Evolutionary conservation across 2,329 filamentous ascomycete genomes (phyloP), one percentile per base, ranked within the genome.

Genomic region (Domatiomyces catenatus): DNA sequence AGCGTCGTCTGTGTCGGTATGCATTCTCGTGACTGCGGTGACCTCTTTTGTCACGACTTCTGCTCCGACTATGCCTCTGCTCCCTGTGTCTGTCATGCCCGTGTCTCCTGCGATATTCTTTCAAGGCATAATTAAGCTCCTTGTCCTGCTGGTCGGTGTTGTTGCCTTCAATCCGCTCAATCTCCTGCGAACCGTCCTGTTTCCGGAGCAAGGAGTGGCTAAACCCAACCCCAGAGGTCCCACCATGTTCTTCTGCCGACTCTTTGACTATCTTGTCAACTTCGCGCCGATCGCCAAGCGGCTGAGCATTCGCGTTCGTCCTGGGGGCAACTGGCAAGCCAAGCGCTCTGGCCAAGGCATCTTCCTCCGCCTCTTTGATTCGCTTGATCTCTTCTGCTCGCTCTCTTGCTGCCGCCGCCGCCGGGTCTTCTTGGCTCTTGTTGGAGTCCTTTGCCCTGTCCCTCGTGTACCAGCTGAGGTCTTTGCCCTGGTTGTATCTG

Each of bases 291-390:
- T 67, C 65, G 42, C 80, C 82, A 8, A 94, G 66, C 0, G 84
- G 75, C 18, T 69, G 70, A 59, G 74, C 54, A 54, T 80, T 80
- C 46, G 76, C 77, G 64, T 92, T 93, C 22, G 55, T 60, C 50
- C 68, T 73, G 5, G 74, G 69, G 1, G 82, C 77, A 1, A 84
- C 74, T 0, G 86, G 87, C 26, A 95, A 69, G 0, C 92, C 92
- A 49, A 98, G 70, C 0, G 89, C 89, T 44, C 73, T 75, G 2
- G 87, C 81, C 64, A 96, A 82, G 1, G 89, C 92, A 65, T 95
- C 90, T 63, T 94, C 86, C 62, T 98, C 92, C 0, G 84, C 86
- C 65, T 94, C 85, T 62, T 94, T 95, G 63, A 95, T 76, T 58
- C 76, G 80, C 59, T 80, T 78, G 59, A 92, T 75, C 66, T 95